Percentiles rank a stretch among this genome's conserved stretches.
These are phyloP conservation scores for Coemansia sp. DNA, from an alignment of 192 early-diverging fungal genomes.

Conservation along the genomic window DNA sequence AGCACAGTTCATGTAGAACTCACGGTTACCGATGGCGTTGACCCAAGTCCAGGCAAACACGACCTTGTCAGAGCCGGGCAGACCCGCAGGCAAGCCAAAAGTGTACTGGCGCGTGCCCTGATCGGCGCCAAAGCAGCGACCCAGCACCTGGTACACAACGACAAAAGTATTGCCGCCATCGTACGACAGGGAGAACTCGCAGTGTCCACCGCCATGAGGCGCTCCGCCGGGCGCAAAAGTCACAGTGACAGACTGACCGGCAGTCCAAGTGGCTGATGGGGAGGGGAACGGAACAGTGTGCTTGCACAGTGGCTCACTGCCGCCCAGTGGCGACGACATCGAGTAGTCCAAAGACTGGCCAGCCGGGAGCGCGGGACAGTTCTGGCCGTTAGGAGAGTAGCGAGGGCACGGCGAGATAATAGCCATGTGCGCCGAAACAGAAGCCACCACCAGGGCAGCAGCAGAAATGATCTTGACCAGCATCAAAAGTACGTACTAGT, in stretches of 20 bases:
- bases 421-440: slow-evolving; percentile 50
- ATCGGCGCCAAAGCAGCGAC: slow-evolving; percentile 5
- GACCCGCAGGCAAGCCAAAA: slow-evolving; percentile 51
- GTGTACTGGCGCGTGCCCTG: slow-evolving; percentile 19
- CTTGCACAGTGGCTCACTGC: slow-evolving; percentile 28
- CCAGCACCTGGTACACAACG: slow-evolving; percentile 45
- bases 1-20: slow-evolving; percentile 76
- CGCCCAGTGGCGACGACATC: slow-evolving; percentile 47
- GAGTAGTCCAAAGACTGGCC: slow-evolving; percentile 49
- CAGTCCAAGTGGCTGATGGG: slow-evolving; percentile 20
- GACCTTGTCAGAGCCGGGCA: slow-evolving; percentile 42
- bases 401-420: slow-evolving; percentile 49
- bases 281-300: slow-evolving; percentile 20
- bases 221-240: slow-evolving; percentile 21
- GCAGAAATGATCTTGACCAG: slow-evolving; percentile 18
- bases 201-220: slow-evolving; percentile 54
- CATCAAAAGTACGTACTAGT: slow-evolving; percentile 15
- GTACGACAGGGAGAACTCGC: slow-evolving; percentile 53
- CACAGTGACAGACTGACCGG: slow-evolving; percentile 28
- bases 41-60: slow-evolving; percentile 71
- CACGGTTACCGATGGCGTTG: slow-evolving; percentile 67
- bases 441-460: slow-evolving; percentile 30
- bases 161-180: slow-evolving; percentile 48
- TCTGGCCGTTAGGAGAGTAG: slow-evolving; percentile 21
- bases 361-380: slow-evolving; percentile 39